Evolutionary conservation across 305 asterid genomes (phyloP), one percentile per base, ranked within the genome.

Genomic region (Fraxinus albicans): DNA sequence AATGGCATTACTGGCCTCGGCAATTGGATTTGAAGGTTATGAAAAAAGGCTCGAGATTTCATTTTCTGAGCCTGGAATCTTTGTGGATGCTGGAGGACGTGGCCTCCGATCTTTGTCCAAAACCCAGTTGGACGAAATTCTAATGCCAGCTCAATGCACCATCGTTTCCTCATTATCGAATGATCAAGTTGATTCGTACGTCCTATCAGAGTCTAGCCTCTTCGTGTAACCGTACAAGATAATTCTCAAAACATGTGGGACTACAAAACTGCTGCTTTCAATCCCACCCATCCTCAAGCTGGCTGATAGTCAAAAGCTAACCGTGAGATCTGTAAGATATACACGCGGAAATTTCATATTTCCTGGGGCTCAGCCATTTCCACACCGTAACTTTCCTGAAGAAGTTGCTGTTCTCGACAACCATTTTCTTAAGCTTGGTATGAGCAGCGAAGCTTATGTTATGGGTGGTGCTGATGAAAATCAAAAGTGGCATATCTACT

Each of bases 141-240:
- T 89, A 34, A 86, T 78, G 75, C 90, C 87, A 27, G 92, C 92
- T 70, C 77, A 83, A 67, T 89, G 90, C 87, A 89, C 90, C 78
- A 87, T 89, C 3, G 88, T 87, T 31, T 85, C 88, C 29, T 82
- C 88, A 0, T 80, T 89, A 53, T 79, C 77, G 31, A 89, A 89
- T 35, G 76, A 82, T 7, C 78, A 81, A 35, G 88, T 89, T 67
- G 90, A 89, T 83, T 87, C 92, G 5, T 89, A 89, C 53, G 88
- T 89, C 72, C 86, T 89, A 25, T 89, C 90, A 0, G 92, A 89
- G 74, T 89, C 90, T n/a, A 87, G 91, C 90, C 90, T 89, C 17
- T 89, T 89, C 23, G 86, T 87, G 44, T 85, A 80, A 79, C 77
- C 92, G 0, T 84, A 82, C 87, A 89, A 86, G 88, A 84, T 89